A percentile compares a stretch with the other conserved stretches of the same genome.
Evolutionary conservation across 2,329 filamentous ascomycete species (phyloP).

Genomic region (Aspergillus aculeatus): DNA sequence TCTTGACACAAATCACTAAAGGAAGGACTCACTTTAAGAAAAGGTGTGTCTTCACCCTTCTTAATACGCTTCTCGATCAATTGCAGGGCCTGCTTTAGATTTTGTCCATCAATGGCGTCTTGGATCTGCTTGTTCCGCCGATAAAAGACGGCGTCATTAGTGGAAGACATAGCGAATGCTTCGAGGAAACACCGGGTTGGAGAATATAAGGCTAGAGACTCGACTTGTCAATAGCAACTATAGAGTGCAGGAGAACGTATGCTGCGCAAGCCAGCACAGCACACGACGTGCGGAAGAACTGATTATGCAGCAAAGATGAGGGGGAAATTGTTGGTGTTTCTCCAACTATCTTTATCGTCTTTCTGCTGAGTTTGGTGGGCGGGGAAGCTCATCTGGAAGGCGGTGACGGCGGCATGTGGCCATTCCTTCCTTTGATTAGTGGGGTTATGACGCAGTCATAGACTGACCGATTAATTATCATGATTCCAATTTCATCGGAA

Average conservation of each 20-base stretch:
- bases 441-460: not conserved
- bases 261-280: constrained; percentile 28
- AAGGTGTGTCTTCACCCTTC: constrained; percentile 51
- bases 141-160: constrained; percentile 41
- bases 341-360: constrained; percentile 12
- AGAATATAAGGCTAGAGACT: not conserved
- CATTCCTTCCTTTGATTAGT: not conserved
- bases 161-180: constrained; percentile 21
- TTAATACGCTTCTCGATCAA: constrained; percentile 54
- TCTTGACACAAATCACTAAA: not conserved
- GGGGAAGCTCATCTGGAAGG: constrained; percentile 19
- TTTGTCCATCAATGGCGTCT: constrained; percentile 49
- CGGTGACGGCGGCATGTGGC: constrained; percentile 17
- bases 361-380: constrained; percentile 14
- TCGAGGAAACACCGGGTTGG: not conserved
- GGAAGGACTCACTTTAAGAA: constrained; percentile 37
- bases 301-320: constrained; percentile 12
- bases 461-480: not conserved
- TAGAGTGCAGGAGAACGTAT: constrained; percentile 11
- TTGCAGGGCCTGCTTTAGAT: constrained; percentile 51
- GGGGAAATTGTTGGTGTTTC: constrained; percentile 13
- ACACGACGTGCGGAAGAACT: constrained; percentile 20
- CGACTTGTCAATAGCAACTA: not conserved
- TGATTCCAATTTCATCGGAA: not conserved
- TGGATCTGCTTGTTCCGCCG: constrained; percentile 51